Base-by-base conservation (phyloP, 129 eudicot species). In the Tagetes erecta region DNA sequence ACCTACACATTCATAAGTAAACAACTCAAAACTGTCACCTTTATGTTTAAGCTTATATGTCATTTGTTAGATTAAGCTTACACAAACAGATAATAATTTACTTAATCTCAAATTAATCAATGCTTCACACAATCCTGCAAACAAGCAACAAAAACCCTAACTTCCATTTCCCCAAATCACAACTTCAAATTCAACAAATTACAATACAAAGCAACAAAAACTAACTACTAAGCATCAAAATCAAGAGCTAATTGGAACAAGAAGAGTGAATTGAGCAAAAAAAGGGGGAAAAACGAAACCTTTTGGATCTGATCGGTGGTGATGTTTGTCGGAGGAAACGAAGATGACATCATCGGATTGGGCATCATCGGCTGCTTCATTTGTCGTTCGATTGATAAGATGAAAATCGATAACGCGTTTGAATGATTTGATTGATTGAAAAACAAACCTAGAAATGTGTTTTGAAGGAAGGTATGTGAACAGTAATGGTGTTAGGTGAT, bases 231-330 rank as follows among this genome's bases (percentile, higher is more conserved):
- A 20, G 27, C 34, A 14, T 68, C 38, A 13, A 63, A 62, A 65
- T 58, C 3, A 74, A 46, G 45, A 59, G 1, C 39, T 10, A 58
- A 59, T 59, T 35, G 27, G 4, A 62, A 34, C 1, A 70, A 70
- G 55, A 56, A 37, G 47, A 37, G 47, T 14, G 4, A 46, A 66
- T 40, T 12, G 63, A 78, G 67, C 33, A 36, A 33, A 36, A 33
- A 38, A 38, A 46, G 59, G 39, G 64, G 60, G 30, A 2, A 51
- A 71, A 39, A 9, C 2, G 7, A 57, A 36, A 92, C 97, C 97
- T 92, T 92, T 71, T 92, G 96, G 86, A 92, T 92, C 96, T 92
- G 97, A 70, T 92, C 97, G 52, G 93, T 92, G 62, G 97, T 92
- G 73, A 92, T 92, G 68, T 81, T 89, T 34, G 96, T 66, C 6